Base-by-base conservation (phyloP, 1,139 yeast genomes). In the Martiniozyma asiatica region DNA sequence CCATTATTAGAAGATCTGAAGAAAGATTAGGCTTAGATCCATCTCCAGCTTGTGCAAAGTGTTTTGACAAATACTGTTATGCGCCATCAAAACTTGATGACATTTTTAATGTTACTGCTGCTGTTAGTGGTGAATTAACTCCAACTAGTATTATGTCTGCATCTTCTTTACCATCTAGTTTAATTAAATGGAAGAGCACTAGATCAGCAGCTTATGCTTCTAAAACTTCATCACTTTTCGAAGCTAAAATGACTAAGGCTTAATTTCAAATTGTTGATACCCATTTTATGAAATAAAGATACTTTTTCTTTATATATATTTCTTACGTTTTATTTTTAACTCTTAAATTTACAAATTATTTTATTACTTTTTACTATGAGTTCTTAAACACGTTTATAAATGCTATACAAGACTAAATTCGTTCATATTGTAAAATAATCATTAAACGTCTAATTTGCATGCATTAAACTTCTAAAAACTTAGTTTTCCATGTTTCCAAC, bases 1-100 rank as follows among this genome's bases (percentile, higher is more conserved):
- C 79, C 1, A 50, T 73, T 15, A 40, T 73, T 14, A 73, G 72
- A 41, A 54, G 82, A 40, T 59, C 63, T 21, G 64, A 65, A 38
- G 81, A 73, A 37, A 51, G 68, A 29, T 38, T 40, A 9, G 39
- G 48, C 26, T 41, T 51, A 26, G 29, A 45, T 23, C 31, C 44
- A 12, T 48, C 50, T 10, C 48, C 48, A 5, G 41, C 49, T 31
- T 65, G 71, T 42, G 13, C 33, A 7, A 22, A 31, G 25, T 65
- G 71, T 41, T 64, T 52, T 35, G 36, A 45, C 9, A 44, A 48
- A 18, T 63, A 60, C 35, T 65, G 71, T 42, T 58, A 76, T 46
- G 92, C 89, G 24, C 45, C 53, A 9, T 34, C 47, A 15, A 49
- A 41, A 29, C 42, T 46, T 14, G 22, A 26, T 6, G 8, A 15